Evolutionary conservation across 2,329 filamentous ascomycete species (phyloP).

Genomic region (Cytospora piceae): DNA sequence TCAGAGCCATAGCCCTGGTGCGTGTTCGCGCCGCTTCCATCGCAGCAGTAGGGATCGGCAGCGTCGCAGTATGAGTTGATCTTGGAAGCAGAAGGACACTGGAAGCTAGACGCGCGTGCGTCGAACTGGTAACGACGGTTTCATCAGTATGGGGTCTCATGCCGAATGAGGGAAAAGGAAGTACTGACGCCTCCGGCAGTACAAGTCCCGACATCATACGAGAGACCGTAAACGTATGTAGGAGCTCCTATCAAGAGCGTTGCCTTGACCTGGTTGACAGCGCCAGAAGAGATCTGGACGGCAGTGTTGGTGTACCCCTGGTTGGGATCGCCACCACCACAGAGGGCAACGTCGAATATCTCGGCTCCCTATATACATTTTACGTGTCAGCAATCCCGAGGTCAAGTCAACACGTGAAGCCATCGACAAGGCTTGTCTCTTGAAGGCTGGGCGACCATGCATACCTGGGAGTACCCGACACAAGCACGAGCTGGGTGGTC

Average conservation of each 20-base stretch:
- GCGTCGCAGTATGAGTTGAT: slow-evolving; percentile 69
- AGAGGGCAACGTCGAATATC: slow-evolving; percentile 66
- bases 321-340: slow-evolving; percentile 58
- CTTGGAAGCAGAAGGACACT: slow-evolving; percentile 53
- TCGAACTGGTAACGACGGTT: slow-evolving; percentile 53
- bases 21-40: slow-evolving; percentile 60
- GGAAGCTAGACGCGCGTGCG: slow-evolving; percentile 60
- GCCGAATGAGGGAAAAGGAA: slow-evolving; percentile 5
- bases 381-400: not conserved
- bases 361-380: slow-evolving; percentile 56
- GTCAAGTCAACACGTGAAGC: too few species aligned
- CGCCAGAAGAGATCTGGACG: slow-evolving; percentile 48
- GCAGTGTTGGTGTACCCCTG: slow-evolving; percentile 49
- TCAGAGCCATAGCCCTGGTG: slow-evolving; percentile 67
- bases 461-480: slow-evolving; percentile 66
- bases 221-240: slow-evolving; percentile 55
- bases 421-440: not conserved
- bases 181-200: slow-evolving; percentile 56
- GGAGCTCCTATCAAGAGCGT: slow-evolving; percentile 70
- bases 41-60: slow-evolving; percentile 68
- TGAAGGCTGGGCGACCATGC: not conserved
- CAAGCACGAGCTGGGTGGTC: slow-evolving; percentile 58
- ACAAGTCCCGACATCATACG: slow-evolving; percentile 66
- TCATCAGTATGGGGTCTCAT: not conserved
- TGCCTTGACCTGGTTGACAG: slow-evolving; percentile 61